These are phyloP conservation scores for Yamadazyma scolyti DNA, from an alignment of 805 yeast genomes.

Conservation along the genomic window DNA sequence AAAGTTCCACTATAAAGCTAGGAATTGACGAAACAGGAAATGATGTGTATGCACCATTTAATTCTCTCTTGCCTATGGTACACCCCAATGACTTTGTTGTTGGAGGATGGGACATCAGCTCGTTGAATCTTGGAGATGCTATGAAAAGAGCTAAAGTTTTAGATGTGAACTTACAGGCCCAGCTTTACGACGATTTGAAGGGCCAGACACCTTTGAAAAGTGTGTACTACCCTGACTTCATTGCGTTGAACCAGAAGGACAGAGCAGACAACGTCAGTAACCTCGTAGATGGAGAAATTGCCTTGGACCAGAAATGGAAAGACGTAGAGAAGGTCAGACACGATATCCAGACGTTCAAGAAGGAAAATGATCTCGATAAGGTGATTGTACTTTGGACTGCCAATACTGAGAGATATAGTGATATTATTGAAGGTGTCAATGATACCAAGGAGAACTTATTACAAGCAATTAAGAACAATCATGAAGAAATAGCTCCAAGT, in stretches of 20 bases:
- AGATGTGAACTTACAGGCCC: constrained; percentile 77
- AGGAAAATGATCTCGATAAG: constrained; percentile 68
- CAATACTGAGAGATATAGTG: constrained; percentile 91
- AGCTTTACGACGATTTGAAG: constrained; percentile 63
- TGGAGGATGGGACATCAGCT: constrained; percentile 93
- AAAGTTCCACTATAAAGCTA: constrained; percentile 81
- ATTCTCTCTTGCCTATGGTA: constrained; percentile 81
- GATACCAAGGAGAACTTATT: constrained; percentile 83
- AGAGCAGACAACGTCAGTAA: constrained; percentile 87
- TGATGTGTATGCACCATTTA: constrained; percentile 91
- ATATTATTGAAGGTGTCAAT: constrained; percentile 72
- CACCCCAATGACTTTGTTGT: constrained; percentile 87
- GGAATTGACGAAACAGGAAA: constrained; percentile 80
- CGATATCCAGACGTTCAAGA: constrained; percentile 79
- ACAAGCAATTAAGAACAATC: constrained; percentile 69
- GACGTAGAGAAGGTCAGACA: constrained; percentile 84
- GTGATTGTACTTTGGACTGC: constrained; percentile 96
- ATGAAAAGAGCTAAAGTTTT: constrained; percentile 84
- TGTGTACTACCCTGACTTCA: constrained; percentile 92
- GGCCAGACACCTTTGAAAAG: constrained; percentile 72
- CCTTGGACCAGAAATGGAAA: constrained; percentile 70
- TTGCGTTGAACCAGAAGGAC: constrained; percentile 89
- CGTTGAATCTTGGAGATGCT: constrained; percentile 66
- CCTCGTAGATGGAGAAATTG: constrained; percentile 47
- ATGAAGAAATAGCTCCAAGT: constrained; percentile 84